Percentiles rank a stretch among this genome's conserved stretches.
phyloP scores from a whole-genome alignment of 164 flowering plant genomes.

The Tinospora cordifolia region DNA sequence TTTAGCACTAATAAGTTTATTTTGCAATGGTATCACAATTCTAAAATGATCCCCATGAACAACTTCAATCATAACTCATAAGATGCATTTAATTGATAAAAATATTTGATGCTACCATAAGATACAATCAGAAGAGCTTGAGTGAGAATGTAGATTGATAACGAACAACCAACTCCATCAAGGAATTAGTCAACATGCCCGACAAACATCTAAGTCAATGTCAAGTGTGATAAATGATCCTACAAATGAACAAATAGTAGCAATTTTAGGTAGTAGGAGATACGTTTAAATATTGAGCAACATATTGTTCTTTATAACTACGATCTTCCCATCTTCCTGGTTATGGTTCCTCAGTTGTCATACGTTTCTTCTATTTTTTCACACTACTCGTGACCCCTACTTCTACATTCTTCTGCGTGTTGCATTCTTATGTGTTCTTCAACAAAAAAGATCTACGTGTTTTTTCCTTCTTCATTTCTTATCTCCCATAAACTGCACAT shows the following conservation, averaged over 20 bases:
- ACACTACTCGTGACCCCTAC: no score
- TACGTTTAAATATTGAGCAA: background rate
- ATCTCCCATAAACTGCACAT: no score
- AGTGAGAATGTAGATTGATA: constrained; percentile 8
- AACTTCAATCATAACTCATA: constrained; percentile 2
- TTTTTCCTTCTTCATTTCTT: no score
- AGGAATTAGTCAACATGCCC: constrained; percentile 21
- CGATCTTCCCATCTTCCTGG: constrained; percentile 20
- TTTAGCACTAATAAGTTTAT: constrained; percentile 36
- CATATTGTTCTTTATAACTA: constrained; percentile 4
- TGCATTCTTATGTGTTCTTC: no score
- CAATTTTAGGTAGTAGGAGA: constrained; percentile 12
- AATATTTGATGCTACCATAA: no score
- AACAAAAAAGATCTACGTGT: no score
- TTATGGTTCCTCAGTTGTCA: no score
- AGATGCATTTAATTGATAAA: background rate
- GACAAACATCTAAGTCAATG: constrained; percentile 1
- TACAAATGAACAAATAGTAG: constrained; percentile 19
- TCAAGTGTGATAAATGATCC: constrained; percentile 9
- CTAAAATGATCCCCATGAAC: constrained; percentile 48
- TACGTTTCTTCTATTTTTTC: no score
- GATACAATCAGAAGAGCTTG: constrained; percentile 5
- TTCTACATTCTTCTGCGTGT: no score
- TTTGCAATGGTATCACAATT: constrained; percentile 40
- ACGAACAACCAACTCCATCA: constrained; percentile 23